Evolutionary conservation across 1,284 basidiomycete species (phyloP).

Genomic region (Cutaneotrichosporon daszewskae): DNA sequence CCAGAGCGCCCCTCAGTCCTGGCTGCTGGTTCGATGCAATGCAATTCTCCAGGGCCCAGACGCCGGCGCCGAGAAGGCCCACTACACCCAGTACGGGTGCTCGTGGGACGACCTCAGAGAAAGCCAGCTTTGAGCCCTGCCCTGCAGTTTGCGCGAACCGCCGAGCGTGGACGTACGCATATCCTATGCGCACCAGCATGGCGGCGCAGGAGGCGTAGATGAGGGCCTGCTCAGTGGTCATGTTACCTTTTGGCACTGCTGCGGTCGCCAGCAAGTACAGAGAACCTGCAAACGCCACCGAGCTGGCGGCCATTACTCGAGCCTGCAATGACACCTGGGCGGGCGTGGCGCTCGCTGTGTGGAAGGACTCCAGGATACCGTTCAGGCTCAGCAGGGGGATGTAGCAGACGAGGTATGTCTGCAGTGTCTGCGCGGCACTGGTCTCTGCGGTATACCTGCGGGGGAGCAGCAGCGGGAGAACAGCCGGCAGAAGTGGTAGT

Average conservation of each 20-base stretch:
- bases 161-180: slow-evolving; percentile 28
- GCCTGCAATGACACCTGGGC: slow-evolving; percentile 31
- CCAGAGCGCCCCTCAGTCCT: no score
- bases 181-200: slow-evolving; percentile 40
- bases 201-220: slow-evolving; percentile 62
- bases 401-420: slow-evolving; percentile 69
- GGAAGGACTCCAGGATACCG: slow-evolving; percentile 81
- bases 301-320: slow-evolving; percentile 34
- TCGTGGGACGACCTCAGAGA: slow-evolving; percentile 3
- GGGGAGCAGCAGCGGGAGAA: slow-evolving; percentile 66
- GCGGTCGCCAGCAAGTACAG: slow-evolving; percentile 10
- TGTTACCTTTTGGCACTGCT: background rate
- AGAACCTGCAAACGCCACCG: slow-evolving; percentile 25
- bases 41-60: slow-evolving; percentile 4
- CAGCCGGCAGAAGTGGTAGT: slow-evolving; percentile 63
- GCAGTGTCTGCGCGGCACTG: slow-evolving; percentile 62
- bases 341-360: slow-evolving; percentile 63
- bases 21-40: no score
- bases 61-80: background rate
- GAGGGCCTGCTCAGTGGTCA: slow-evolving; percentile 50
- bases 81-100: slow-evolving; percentile 1
- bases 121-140: background rate
- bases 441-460: slow-evolving; percentile 64
- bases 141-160: background rate
- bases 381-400: slow-evolving; percentile 83